These are phyloP conservation scores for Heliamphora exappendiculata DNA, from an alignment of 148 eudicot genomes.

Conservation along the genomic window DNA sequence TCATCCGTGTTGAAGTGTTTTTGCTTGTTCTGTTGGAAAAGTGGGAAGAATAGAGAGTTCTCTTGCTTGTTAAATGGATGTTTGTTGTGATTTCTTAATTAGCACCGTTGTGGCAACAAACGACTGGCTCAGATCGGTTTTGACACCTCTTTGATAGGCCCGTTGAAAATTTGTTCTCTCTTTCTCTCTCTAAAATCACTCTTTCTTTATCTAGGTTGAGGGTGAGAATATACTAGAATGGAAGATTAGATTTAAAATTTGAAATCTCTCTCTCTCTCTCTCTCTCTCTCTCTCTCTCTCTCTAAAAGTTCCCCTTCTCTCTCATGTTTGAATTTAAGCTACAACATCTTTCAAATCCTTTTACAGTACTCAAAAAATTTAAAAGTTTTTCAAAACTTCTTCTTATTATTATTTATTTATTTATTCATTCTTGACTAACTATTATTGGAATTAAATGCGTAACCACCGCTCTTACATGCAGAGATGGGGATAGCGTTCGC, in stretches of 20 bases:
- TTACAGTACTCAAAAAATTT: background rate
- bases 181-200: background rate
- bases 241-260: background rate
- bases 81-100: no score
- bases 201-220: background rate
- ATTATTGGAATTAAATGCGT: constrained; percentile 8
- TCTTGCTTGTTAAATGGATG: background rate
- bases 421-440: background rate
- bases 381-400: background rate
- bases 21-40: no score
- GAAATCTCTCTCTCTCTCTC: background rate
- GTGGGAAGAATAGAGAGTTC: background rate
- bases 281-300: background rate
- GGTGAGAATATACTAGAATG: background rate
- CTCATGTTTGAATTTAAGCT: background rate
- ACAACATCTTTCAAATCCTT: background rate
- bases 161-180: background rate
- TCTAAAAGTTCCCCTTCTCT: background rate
- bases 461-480: constrained; percentile 16
- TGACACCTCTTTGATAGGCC: background rate
- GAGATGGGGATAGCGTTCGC: background rate
- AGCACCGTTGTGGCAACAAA: no score
- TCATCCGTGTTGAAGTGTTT: background rate
- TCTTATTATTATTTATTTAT: background rate
- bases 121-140: background rate